phyloP scores from a whole-genome alignment of 2,329 filamentous ascomycete species.

The Exophiala xenobiotica region DNA sequence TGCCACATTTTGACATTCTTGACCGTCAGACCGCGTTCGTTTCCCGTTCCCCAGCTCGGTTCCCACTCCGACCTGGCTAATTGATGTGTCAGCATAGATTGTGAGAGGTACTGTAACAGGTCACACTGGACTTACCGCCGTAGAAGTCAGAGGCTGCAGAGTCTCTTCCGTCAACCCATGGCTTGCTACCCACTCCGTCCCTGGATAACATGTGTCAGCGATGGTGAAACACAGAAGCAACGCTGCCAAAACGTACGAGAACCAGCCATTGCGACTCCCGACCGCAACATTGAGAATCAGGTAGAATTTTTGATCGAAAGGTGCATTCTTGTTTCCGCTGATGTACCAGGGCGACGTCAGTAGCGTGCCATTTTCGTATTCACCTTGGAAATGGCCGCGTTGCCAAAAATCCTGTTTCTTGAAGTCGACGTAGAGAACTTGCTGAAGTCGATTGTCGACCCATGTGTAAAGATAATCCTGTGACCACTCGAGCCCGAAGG shows the following conservation, averaged over 20 bases:
- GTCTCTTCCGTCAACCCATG: slow-evolving; percentile 29
- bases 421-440: slow-evolving; percentile 32
- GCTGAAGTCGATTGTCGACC: slow-evolving; percentile 40
- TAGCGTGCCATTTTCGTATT: slow-evolving; percentile 44
- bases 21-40: slow-evolving; percentile 48
- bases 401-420: slow-evolving; percentile 38
- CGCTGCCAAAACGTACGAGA: slow-evolving; percentile 30
- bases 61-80: slow-evolving; percentile 39
- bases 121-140: slow-evolving; percentile 20
- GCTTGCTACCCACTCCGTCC: slow-evolving; percentile 40
- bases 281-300: slow-evolving; percentile 55
- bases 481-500: slow-evolving; percentile 55
- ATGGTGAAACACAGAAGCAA: slow-evolving; percentile 39
- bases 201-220: slow-evolving; percentile 25
- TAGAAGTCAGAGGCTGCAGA: slow-evolving; percentile 37
- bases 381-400: slow-evolving; percentile 44
- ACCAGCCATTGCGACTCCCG: slow-evolving; percentile 52
- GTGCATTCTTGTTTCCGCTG: slow-evolving; percentile 45
- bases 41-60: slow-evolving; percentile 49
- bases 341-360: slow-evolving; percentile 48
- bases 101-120: slow-evolving; percentile 3
- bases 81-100: slow-evolving; percentile 13
- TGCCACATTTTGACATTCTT: slow-evolving; percentile 50
- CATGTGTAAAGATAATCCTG: slow-evolving; percentile 56
- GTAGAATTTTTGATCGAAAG: slow-evolving; percentile 55